Evolutionary conservation across 352 stramenopile species (phyloP), one percentile per base, ranked within the genome.

Genomic region (Globisporangium viniferum): DNA sequence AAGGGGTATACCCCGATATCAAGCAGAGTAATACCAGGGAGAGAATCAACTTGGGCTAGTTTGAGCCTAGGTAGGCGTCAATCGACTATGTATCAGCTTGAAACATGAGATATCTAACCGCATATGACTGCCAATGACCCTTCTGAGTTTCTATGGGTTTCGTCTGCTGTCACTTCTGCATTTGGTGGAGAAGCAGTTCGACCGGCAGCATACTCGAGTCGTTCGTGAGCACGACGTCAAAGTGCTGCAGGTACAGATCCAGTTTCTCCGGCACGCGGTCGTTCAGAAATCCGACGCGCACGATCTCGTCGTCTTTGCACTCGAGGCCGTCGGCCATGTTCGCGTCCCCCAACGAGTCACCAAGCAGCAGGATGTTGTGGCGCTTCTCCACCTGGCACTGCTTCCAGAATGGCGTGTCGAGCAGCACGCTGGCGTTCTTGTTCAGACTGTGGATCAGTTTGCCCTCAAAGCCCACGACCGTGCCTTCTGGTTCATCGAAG

Each of bases 141-240:
- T 36, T 36, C 33, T 36, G 33, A 36, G 33, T 41, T 41, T 41
- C 36, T 41, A 41, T 41, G 36, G 8, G 8, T 41, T 41, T 41
- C 10, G 29, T 41, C 10, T 12, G 36, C 14, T 14, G 7, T 31
- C 10, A 56, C 22, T 70, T 55, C 62, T 82, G 63, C 31, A 92
- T 70, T 64, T 90, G 84, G 46, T 88, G 78, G 22, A 92, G 46
- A 58, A 92, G 56, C 24, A 90, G 71, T 51, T 88, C 80, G 3
- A 92, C 74, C 5, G 80, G 79, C 33, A 82, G 57, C 64, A 94
- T 71, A 44, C 77, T 90, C 44, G 74, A 82, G 74, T 94, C 86
- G 68, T 92, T 76, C 8, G 84, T 90, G 33, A 94, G 79, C 59
- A 94, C 86, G 27, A 94, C 84, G 68, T 94, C 84, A 59, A 89